These are phyloP conservation scores for Meyerozyma guilliermondii DNA, from an alignment of 1,139 yeast genomes.

Conservation along the genomic window DNA sequence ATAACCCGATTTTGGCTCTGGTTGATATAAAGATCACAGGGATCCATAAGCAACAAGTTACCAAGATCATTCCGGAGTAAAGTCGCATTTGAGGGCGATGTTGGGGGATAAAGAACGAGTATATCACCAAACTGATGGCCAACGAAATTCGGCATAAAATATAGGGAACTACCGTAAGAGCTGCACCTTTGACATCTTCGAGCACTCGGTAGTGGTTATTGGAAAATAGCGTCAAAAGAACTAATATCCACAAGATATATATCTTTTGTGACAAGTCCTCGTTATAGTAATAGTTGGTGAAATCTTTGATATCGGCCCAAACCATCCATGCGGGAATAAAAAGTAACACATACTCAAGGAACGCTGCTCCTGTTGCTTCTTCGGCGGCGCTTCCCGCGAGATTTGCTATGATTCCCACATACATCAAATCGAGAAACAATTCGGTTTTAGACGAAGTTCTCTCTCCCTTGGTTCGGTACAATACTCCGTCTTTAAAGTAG, in stretches of 20 bases:
- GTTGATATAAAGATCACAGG: constrained; percentile 40
- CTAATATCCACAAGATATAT: constrained; percentile 51
- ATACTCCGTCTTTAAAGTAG: constrained; percentile 53
- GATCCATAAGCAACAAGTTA: constrained; percentile 41
- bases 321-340: constrained; percentile 59
- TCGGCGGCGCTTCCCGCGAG: constrained; percentile 53
- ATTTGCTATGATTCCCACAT: constrained; percentile 62
- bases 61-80: constrained; percentile 26
- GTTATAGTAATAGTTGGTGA: constrained; percentile 59
- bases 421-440: constrained; percentile 56
- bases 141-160: constrained; percentile 41
- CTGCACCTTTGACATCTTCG: constrained; percentile 32
- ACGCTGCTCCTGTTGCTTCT: constrained; percentile 42
- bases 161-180: constrained; percentile 42
- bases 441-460: constrained; percentile 49
- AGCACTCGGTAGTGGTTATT: constrained; percentile 44
- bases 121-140: constrained; percentile 30
- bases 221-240: constrained; percentile 46
- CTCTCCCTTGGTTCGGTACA: constrained; percentile 54
- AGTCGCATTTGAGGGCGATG: constrained; percentile 50
- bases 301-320: constrained; percentile 62
- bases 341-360: constrained; percentile 45
- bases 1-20: constrained; percentile 44
- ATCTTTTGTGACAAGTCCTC: constrained; percentile 56
- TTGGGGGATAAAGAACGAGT: constrained; percentile 49